Percentiles rank a stretch among this genome's conserved stretches.
phyloP scores from a whole-genome alignment of 306 rosid species.

The Sechiopsis laciniata region DNA sequence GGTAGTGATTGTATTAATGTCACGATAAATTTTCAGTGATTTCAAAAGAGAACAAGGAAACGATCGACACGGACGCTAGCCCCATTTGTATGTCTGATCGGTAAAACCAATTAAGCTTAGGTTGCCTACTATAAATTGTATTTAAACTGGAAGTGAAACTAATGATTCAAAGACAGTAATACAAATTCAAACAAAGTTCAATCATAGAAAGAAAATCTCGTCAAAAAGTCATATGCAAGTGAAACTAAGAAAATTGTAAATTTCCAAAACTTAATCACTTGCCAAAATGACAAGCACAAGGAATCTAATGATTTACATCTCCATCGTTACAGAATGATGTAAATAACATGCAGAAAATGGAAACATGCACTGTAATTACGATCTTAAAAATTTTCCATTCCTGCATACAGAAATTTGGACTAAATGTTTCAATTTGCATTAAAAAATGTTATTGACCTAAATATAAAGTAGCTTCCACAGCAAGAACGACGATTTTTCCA shows the following conservation, averaged over 20 bases:
- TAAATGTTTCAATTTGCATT: not conserved
- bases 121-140: not conserved
- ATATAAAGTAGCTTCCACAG: not conserved
- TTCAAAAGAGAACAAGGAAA: not conserved
- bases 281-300: not conserved
- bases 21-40: no score
- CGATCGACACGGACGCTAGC: not conserved
- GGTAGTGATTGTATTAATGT: not conserved
- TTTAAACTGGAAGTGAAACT: constrained; percentile 6
- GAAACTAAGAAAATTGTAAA: constrained; percentile 4
- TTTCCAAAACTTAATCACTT: not conserved
- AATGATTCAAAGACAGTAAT: not conserved
- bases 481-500: not conserved
- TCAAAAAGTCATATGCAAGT: not conserved
- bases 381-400: not conserved
- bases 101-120: constrained; percentile 9
- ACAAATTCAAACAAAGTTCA: not conserved
- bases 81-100: not conserved
- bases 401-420: not conserved
- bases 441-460: not conserved
- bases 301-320: constrained; percentile 3
- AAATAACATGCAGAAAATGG: not conserved
- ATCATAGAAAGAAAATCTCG: constrained; percentile 8
- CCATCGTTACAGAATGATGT: not conserved
- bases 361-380: not conserved